Evolutionary conservation across 2,329 filamentous ascomycete genomes (phyloP).

Genomic region (Aspergillus ochraceus): DNA sequence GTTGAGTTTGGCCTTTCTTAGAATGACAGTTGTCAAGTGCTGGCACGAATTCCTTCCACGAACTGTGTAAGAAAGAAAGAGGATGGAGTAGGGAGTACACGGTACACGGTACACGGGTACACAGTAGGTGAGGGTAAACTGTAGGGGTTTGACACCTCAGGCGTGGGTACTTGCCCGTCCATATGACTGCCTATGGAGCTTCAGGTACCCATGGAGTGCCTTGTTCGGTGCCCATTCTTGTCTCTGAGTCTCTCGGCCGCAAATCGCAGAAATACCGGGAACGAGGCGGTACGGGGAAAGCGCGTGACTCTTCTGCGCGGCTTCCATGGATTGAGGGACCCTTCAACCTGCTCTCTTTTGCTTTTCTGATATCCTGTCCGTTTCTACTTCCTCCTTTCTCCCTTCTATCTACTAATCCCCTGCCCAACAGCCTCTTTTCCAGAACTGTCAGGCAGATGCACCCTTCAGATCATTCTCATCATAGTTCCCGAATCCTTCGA

Average conservation of each 20-base stretch:
- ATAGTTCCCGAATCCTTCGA: background rate
- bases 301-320: background rate
- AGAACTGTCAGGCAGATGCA: background rate
- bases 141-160: conserved; percentile 1
- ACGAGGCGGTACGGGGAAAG: background rate
- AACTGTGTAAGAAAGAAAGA: too few species aligned
- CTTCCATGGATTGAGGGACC: too few species aligned
- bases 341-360: too few species aligned
- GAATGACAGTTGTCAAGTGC: conserved; percentile 11
- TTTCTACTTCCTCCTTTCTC: too few species aligned
- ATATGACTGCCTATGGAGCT: background rate
- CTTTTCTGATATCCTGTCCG: too few species aligned
- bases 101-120: too few species aligned
- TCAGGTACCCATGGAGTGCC: background rate
- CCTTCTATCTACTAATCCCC: too few species aligned
- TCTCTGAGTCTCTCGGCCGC: too few species aligned
- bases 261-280: too few species aligned
- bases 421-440: background rate
- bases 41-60: background rate
- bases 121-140: background rate
- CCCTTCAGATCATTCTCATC: background rate
- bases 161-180: background rate
- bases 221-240: background rate
- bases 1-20: background rate
- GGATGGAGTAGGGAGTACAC: too few species aligned